phyloP scores from a whole-genome alignment of 768 basidiomycete genomes.

The Hysterangium stoloniferum region DNA sequence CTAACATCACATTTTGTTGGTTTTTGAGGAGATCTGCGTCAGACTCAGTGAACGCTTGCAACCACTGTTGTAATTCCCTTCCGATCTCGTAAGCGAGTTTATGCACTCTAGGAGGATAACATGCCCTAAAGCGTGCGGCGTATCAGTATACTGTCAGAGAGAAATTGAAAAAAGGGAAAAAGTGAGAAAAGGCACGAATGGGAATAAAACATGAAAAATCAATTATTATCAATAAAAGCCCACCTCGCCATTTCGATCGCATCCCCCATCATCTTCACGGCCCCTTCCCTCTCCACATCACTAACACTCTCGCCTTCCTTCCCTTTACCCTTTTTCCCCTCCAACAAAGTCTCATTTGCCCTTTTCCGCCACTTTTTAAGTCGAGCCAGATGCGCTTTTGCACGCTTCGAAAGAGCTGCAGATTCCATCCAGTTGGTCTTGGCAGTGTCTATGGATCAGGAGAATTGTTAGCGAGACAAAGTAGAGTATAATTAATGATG shows the following conservation, averaged over 20 bases:
- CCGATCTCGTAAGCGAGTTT: constrained; percentile 3
- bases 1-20: neutral
- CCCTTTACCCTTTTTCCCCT: neutral
- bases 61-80: constrained; percentile 5
- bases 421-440: neutral
- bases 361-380: constrained; percentile 6
- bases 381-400: neutral
- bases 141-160: neutral
- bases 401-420: constrained; percentile 1
- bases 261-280: constrained; percentile 4
- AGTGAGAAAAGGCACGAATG: neutral
- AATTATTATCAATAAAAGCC: neutral
- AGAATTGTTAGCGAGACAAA: neutral
- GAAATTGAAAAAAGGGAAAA: neutral
- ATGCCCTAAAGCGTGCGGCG: neutral
- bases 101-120: constrained; percentile 1
- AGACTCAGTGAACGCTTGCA: neutral
- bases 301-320: neutral
- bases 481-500: neutral
- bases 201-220: neutral
- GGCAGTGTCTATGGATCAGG: neutral
- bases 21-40: neutral
- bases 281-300: neutral
- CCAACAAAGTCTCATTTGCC: neutral
- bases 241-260: constrained; percentile 4